Evolutionary conservation across 2,329 filamentous ascomycete genomes (phyloP).

Genomic region (Grosmannia penicillata): DNA sequence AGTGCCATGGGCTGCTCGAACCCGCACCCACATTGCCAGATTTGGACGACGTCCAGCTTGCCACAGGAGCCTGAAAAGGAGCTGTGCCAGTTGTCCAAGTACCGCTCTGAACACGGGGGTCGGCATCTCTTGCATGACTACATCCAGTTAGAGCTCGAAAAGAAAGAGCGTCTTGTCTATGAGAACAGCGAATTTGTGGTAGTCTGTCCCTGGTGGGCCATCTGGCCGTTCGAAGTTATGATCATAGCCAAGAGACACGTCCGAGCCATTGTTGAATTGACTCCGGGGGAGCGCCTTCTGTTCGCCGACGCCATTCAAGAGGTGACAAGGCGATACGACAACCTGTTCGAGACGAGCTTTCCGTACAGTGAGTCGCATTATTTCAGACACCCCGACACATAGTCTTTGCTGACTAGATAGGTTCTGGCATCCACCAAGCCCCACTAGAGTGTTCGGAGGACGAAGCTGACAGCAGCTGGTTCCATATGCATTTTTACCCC

Average conservation of each 20-base stretch:
- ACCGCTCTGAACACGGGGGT: slow-evolving; percentile 56
- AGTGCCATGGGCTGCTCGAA: slow-evolving; percentile 98
- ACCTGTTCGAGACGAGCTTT: slow-evolving; percentile 91
- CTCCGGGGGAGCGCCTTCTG: slow-evolving; percentile 50
- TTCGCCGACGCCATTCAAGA: slow-evolving; percentile 79
- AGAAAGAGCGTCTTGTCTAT: slow-evolving; percentile 74
- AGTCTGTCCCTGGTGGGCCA: slow-evolving; percentile 93
- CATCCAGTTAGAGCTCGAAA: slow-evolving; percentile 64
- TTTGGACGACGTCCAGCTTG: slow-evolving; percentile 85
- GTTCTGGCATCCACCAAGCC: slow-evolving; percentile 91
- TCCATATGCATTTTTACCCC: slow-evolving; percentile 97
- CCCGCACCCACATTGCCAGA: slow-evolving; percentile 90
- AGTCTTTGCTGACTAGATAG: slow-evolving; percentile 18
- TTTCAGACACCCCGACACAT: not conserved
- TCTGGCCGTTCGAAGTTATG: slow-evolving; percentile 95
- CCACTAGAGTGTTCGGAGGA: slow-evolving; percentile 69
- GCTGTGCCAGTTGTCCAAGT: slow-evolving; percentile 62
- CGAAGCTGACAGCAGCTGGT: slow-evolving; percentile 74
- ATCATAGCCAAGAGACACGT: slow-evolving; percentile 75
- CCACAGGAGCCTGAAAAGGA: slow-evolving; percentile 82
- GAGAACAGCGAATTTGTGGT: slow-evolving; percentile 76
- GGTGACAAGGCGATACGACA: slow-evolving; percentile 84
- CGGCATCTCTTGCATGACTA: slow-evolving; percentile 77
- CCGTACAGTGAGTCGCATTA: slow-evolving; percentile 57
- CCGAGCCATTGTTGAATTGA: slow-evolving; percentile 71